Evolutionary conservation across 2,329 filamentous ascomycete species (phyloP).

Genomic region (Aspergillus terreus): DNA sequence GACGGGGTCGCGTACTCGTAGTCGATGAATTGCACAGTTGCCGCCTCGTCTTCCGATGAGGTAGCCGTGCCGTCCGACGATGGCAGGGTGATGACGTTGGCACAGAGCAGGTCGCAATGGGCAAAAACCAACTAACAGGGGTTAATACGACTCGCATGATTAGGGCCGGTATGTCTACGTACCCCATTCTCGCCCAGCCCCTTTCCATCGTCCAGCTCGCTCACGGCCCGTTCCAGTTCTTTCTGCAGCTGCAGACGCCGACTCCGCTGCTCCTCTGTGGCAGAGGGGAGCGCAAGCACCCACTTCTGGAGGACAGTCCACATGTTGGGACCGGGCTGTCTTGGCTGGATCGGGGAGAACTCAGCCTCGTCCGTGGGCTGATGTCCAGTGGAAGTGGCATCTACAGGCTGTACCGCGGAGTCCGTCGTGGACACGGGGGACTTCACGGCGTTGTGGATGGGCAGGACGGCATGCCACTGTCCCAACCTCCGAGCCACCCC

Average conservation of each 20-base stretch:
- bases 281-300: constrained; percentile 77
- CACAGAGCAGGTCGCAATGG: constrained; percentile 92
- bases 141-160: constrained; percentile 1
- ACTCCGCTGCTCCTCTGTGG: constrained; percentile 64
- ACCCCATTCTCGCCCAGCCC: constrained; percentile 74
- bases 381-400: constrained; percentile 10
- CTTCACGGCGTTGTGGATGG: constrained; percentile 47
- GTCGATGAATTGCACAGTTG: constrained; percentile 82
- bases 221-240: constrained; percentile 69
- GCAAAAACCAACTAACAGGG: constrained; percentile 72
- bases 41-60: constrained; percentile 30
- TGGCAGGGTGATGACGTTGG: constrained; percentile 84
- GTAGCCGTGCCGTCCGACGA: constrained; percentile 25
- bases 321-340: constrained; percentile 74
- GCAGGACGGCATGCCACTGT: constrained; percentile 82
- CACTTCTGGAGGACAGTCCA: constrained; percentile 97
- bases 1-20: constrained; percentile 97
- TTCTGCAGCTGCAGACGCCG: constrained; percentile 66
- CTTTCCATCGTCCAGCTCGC: constrained; percentile 69
- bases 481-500: constrained; percentile 81
- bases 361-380: constrained; percentile 13
- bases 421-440: constrained; percentile 14
- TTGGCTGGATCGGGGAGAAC: constrained; percentile 49
- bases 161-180: constrained; percentile 26
- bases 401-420: constrained; percentile 19